Evolutionary conservation across 2,329 filamentous ascomycete species (phyloP), one percentile per base, ranked within the genome.

Genomic region (Fusarium denticulatum): DNA sequence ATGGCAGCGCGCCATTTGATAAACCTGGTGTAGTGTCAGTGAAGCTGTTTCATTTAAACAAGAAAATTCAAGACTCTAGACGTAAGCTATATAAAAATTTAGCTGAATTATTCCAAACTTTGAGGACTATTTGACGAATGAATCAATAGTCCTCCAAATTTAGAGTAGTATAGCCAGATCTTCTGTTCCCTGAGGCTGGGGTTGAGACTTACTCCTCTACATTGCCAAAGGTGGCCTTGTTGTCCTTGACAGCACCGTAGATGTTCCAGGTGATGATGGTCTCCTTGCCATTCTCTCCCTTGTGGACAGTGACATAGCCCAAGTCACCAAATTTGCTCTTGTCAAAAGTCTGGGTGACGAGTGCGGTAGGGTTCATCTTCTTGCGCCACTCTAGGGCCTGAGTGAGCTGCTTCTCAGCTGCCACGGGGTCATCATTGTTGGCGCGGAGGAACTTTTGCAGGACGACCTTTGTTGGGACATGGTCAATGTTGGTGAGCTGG

Each of bases 371-470:
- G 75, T 96, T 88, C 79, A 91, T 91, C 80, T 92, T 86, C 82
- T 93, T 93, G 69, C 96, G 91, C 94, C 95, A 98, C 75, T 92
- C 88, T 46, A 98, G 87, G 3, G 95, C 95, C 78, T 92, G 91
- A 66, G 85, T 86, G 49, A 98, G 89, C 85, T 98, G 95, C 62
- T 92, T 89, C 80, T 92, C 91, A 22, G 95, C 94, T 80, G 91
- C 91, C 60, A 86, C 86, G 12, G 94, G 81, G 78, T 97, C 91
- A 70, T 92, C 91, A 70, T 91, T 90, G 81, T 98, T 98, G 80
- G 95, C 96, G 76, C 95, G 94, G 63, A 98, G 89, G 84, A 95
- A 98, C 86, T 98, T 98, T 81, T 97, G 94, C 55, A 98, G 87
- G 58, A 98, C 89, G 77, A 97, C 91, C 80, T 93, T 92, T 53